Percentiles rank a stretch among this genome's conserved stretches.
Evolutionary conservation across 257 asterid genomes (phyloP).

Genomic region (Penstemon davidsonii): DNA sequence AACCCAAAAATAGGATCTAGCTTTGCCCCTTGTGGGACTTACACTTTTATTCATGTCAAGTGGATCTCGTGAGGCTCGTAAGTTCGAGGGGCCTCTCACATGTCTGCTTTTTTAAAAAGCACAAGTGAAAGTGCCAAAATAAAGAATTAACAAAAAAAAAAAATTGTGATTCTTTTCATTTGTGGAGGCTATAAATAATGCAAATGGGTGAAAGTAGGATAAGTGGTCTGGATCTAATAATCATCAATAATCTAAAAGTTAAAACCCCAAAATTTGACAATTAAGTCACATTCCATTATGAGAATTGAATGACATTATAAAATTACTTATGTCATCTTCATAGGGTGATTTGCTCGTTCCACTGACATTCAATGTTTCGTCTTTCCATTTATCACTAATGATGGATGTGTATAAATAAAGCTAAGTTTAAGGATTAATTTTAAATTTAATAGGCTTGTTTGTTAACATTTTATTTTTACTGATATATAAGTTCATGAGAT

Average conservation of each 20-base stretch:
- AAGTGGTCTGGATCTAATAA: background rate
- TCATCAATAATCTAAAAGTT: background rate
- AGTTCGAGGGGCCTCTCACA: constrained; percentile 26
- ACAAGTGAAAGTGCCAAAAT: background rate
- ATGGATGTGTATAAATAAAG: no score
- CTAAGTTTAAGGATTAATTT: no score
- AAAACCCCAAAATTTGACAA: background rate
- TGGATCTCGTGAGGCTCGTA: constrained; percentile 35
- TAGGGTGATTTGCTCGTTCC: background rate
- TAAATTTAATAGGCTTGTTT: no score
- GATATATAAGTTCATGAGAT: no score
- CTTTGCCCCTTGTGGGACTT: no score
- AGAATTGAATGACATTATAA: background rate
- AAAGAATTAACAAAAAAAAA: background rate
- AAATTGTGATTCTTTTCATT: background rate
- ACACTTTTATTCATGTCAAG: constrained; percentile 16
- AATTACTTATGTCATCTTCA: background rate
- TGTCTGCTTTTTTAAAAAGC: constrained; percentile 15
- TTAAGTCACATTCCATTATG: background rate
- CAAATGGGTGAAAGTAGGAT: background rate
- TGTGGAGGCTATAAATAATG: background rate
- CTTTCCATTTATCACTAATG: no score
- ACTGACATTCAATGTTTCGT: no score
- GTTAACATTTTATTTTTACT: no score
- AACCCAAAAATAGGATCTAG: no score